Conservation (phyloP, 192 early-diverging fungal species). For the Haplosporangium gracile region DNA sequence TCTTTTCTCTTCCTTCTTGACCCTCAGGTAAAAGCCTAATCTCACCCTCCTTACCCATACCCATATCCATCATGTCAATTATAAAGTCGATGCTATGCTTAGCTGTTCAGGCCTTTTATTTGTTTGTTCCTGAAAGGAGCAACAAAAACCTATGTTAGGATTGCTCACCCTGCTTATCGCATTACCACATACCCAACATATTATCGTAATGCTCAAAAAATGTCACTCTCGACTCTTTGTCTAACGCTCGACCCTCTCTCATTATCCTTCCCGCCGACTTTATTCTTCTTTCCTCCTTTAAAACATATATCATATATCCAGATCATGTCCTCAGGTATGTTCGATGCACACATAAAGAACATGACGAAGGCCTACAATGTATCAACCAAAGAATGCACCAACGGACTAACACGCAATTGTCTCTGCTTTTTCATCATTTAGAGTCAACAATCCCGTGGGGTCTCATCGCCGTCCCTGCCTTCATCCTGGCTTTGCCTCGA, state of each 20-base stretch:
- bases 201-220: background rate
- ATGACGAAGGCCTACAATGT: background rate
- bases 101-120: background rate
- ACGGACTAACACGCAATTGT: background rate
- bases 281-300: background rate
- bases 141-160: background rate
- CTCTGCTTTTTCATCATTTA: background rate
- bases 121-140: background rate
- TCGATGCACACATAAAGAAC: background rate
- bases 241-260: background rate
- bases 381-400: background rate
- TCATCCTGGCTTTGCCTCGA: conserved; percentile 11
- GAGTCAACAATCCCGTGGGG: conserved; percentile 1
- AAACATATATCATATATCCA: background rate
- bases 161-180: background rate
- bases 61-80: background rate
- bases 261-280: background rate
- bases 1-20: background rate
- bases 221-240: background rate
- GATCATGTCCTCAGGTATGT: background rate
- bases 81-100: background rate
- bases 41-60: background rate
- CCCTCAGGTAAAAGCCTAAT: background rate
- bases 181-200: background rate
- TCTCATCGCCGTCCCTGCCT: background rate